Percentiles rank a stretch among this genome's conserved stretches.
Evolutionary conservation across 2,329 filamentous ascomycete genomes (phyloP).

Genomic region (Fusarium poae): DNA sequence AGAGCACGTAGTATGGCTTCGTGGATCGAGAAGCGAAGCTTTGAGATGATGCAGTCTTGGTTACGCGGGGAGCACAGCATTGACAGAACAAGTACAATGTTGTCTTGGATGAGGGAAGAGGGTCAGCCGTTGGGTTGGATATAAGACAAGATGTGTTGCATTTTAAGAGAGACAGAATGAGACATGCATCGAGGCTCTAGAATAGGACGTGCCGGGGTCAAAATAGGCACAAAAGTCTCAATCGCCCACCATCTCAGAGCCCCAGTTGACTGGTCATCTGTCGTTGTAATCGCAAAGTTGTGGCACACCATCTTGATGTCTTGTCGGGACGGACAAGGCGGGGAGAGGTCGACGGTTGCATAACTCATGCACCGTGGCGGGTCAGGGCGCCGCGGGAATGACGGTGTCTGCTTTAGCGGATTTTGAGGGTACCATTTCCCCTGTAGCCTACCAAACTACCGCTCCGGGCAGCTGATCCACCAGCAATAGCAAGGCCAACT

Average conservation of each 20-base stretch:
- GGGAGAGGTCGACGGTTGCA: slow-evolving; percentile 22
- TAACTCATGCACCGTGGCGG: slow-evolving; percentile 41
- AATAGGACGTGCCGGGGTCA: slow-evolving; percentile 13
- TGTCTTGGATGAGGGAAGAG: not conserved
- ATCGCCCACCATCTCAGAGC: slow-evolving; percentile 38
- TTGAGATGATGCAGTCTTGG: slow-evolving; percentile 41
- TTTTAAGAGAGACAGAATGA: slow-evolving; percentile 25
- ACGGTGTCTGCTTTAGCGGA: slow-evolving; percentile 37
- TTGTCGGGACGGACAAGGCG: slow-evolving; percentile 26
- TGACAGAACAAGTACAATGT: not conserved
- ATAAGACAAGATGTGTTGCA: slow-evolving; percentile 33
- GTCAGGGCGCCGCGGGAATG: slow-evolving; percentile 35
- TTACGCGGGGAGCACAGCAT: slow-evolving; percentile 32
- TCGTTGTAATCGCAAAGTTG: slow-evolving; percentile 25
- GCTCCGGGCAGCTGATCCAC: slow-evolving; percentile 36
- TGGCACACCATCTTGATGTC: slow-evolving; percentile 34
- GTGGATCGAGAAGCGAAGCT: slow-evolving; percentile 37
- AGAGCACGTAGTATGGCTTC: slow-evolving; percentile 37
- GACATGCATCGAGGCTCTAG: slow-evolving; percentile 27
- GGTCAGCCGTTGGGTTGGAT: slow-evolving; percentile 31
- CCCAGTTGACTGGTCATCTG: slow-evolving; percentile 42
- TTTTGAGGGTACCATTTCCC: slow-evolving; percentile 41
- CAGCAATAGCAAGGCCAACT: slow-evolving; percentile 16
- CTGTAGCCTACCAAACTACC: slow-evolving; percentile 33
- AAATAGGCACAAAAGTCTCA: slow-evolving; percentile 40